Conservation (phyloP, 2,329 filamentous ascomycete species). For the Fusarium napiforme region DNA sequence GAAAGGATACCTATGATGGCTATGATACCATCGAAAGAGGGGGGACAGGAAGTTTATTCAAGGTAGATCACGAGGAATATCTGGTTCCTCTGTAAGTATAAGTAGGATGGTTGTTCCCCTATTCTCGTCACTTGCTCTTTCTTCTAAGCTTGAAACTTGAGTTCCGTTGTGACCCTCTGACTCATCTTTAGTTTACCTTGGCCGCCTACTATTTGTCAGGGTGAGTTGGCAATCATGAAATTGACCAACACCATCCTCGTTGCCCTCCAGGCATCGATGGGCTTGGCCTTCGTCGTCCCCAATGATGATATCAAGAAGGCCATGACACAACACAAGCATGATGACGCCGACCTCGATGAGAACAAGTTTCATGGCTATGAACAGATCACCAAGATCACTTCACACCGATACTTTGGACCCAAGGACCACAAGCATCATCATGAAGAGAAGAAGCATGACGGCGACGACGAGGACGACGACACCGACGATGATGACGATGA, state of each 20-base stretch:
- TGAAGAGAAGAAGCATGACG: neutral
- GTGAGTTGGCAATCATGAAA: constrained; percentile 10
- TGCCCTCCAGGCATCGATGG: constrained; percentile 23
- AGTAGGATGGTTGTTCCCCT: neutral
- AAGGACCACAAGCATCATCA: neutral
- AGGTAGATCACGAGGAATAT: neutral
- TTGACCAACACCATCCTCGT: neutral
- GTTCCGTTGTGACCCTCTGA: neutral
- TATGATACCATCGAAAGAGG: neutral
- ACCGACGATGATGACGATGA: neutral
- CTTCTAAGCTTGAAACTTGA: neutral
- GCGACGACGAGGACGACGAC: too few species aligned
- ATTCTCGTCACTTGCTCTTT: neutral
- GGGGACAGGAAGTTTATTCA: neutral
- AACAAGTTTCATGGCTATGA: neutral
- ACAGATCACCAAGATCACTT: neutral
- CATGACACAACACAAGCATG: neutral
- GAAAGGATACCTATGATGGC: neutral
- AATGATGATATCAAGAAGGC: neutral
- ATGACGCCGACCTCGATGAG: neutral
- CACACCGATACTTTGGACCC: neutral
- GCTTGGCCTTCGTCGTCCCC: neutral
- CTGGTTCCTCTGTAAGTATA: neutral
- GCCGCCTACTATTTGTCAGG: neutral
- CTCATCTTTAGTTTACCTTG: neutral